Evolutionary conservation across 805 yeast genomes (phyloP).

Genomic region (Teunomyces gatunensis): DNA sequence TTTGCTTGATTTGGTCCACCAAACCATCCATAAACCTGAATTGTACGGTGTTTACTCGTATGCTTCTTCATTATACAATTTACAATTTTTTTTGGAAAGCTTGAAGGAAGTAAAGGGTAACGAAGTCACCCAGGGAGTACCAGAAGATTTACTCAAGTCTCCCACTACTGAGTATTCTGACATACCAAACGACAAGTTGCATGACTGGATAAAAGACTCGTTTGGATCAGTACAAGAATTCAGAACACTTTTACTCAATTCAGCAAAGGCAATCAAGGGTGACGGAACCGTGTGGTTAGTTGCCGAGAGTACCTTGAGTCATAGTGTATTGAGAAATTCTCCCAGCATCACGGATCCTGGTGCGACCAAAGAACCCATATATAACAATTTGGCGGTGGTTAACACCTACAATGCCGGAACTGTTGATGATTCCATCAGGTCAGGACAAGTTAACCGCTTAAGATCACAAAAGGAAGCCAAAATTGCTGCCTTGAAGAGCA

Average conservation of each 20-base stretch:
- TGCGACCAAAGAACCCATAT: constrained; percentile 13
- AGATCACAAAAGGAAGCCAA: constrained; percentile 32
- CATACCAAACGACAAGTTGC: constrained; percentile 35
- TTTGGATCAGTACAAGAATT: constrained; percentile 81
- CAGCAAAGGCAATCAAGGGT: constrained; percentile 74
- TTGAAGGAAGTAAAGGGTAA: constrained; percentile 28
- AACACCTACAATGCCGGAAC: constrained; percentile 91
- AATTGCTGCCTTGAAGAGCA: constrained; percentile 22
- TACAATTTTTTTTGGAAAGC: constrained; percentile 48
- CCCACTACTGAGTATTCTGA: constrained; percentile 41
- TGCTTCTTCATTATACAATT: constrained; percentile 47
- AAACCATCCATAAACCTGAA: constrained; percentile 45
- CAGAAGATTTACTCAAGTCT: constrained; percentile 41
- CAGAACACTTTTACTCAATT: constrained; percentile 62
- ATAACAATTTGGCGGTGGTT: constrained; percentile 58
- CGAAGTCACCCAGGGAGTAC: constrained; percentile 15
- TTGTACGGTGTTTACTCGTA: constrained; percentile 43
- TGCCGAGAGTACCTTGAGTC: constrained; percentile 47
- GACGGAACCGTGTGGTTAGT: constrained; percentile 92
- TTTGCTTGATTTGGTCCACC: constrained; percentile 29
- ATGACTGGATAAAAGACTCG: constrained; percentile 50
- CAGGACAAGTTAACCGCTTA: constrained; percentile 49
- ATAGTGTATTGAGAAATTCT: constrained; percentile 20
- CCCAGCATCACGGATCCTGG: constrained; percentile 12
- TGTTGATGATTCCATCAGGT: constrained; percentile 61